These are phyloP conservation scores for Serendipita sp. DNA, from an alignment of 768 basidiomycete genomes.

Conservation along the genomic window DNA sequence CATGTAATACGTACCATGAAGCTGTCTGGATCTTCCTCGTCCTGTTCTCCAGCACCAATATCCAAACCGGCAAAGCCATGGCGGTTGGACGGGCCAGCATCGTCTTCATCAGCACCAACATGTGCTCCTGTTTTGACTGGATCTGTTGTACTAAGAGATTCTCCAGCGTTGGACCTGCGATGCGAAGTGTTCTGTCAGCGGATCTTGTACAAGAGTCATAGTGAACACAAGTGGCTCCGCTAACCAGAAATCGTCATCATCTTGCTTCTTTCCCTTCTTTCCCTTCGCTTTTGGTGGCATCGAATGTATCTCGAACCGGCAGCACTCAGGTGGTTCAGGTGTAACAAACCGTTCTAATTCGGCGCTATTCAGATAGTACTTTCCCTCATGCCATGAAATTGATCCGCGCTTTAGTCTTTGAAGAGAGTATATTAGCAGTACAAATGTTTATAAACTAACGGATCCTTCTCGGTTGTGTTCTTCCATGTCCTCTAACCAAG, in stretches of 20 bases:
- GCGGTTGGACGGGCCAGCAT: background rate
- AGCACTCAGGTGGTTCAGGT: too few species aligned
- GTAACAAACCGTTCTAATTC: too few species aligned
- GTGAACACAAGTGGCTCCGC: slow-evolving; percentile 13
- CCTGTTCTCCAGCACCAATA: background rate
- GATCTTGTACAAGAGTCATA: slow-evolving; percentile 11
- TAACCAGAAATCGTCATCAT: slow-evolving; percentile 75
- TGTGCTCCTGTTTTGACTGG: slow-evolving; percentile 20
- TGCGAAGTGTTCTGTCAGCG: slow-evolving; percentile 11
- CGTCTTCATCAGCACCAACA: slow-evolving; percentile 22
- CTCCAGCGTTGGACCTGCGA: slow-evolving; percentile 47
- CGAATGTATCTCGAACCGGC: background rate
- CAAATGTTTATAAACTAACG: too few species aligned
- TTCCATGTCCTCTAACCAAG: background rate
- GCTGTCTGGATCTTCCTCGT: background rate
- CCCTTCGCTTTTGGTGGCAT: slow-evolving; percentile 64
- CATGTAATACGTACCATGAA: background rate
- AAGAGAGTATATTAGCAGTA: too few species aligned
- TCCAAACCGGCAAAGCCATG: background rate
- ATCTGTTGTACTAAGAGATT: slow-evolving; percentile 30
- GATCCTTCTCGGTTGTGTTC: background rate
- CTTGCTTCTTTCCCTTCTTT: slow-evolving; percentile 70
- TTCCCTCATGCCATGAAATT: too few species aligned
- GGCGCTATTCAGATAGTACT: too few species aligned
- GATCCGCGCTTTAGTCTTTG: too few species aligned